Evolutionary conservation across 805 yeast genomes (phyloP), one percentile per base, ranked within the genome.

Genomic region (Kazachstania taianensis): DNA sequence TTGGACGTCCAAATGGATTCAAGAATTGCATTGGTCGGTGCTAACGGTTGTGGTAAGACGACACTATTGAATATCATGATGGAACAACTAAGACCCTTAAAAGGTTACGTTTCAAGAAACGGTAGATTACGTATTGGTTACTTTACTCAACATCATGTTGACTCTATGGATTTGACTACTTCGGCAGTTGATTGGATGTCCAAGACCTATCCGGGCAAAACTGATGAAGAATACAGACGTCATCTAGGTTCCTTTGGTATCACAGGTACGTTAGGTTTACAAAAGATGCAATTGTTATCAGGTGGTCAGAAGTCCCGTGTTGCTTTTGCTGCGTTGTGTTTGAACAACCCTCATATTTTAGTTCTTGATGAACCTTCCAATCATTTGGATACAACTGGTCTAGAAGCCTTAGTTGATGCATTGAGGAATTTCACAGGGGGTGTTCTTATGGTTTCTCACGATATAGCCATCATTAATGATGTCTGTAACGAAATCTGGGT

Each of bases 271-370:
- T 66, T 89, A 33, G 95, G 96, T 40, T 66, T 92, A 54, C 96
- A 89, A 55, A 85, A 81, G 59, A 84, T 92, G 80, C 76, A 75
- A 50, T 66, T 81, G 38, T 65, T 92, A 40, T 89, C 97, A 7
- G 98, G 97, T 62, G 98, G 98, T 68, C 98, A 92, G 57, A 92
- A 92, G 60, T 86, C 96, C 19, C 76, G 98, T 64, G 98, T 92
- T 36, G 97, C 97, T 0, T 92, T 92, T 65, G 97, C 98, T 7
- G 89, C 96, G 12, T 69, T 92, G 45, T 85, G 96, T 63, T 68
- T 92, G 51, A 73, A 73, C 42, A 80, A 81, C 43, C 98, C 98
- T 14, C 98, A 92, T 58, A 76, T 92, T 30, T 69, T 92, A 52
- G 77, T 92, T 52, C 66, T 92, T 46, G 98, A 92, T 69, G 98